Base-by-base conservation (phyloP, 164 flowering plant species). In the Stephania cephalantha region DNA sequence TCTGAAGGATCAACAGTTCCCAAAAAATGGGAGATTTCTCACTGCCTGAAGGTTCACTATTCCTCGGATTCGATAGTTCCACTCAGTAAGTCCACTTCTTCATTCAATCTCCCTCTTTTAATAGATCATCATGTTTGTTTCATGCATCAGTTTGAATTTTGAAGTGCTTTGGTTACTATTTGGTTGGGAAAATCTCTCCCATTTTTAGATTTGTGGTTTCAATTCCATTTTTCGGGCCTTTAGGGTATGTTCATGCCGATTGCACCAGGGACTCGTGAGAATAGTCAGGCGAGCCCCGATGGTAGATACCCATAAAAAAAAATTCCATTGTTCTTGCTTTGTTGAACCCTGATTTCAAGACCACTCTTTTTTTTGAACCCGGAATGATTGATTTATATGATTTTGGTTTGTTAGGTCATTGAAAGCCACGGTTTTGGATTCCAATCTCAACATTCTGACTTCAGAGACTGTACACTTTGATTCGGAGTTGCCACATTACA, bases 381-480 rank as follows among this genome's bases (percentile, higher is more conserved):
- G 1, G 2, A 35, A 35, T 35, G 42, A 35, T 4, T 35, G 42
- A 35, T 35, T 35, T 35, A 35, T 35, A 1, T 15, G 64, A 15
- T 46, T 45, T 46, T 70, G 46, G 50, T 44, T 73, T 52, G 69
- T 29, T 79, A 93, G 97, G 93, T 95, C 98, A 8, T 81, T 91
- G 81, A 95, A 95, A 85, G 98, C 97, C 15, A 93, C 99, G 11
- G 91, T 95, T 6, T 79, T 96, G 76, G 92, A 94, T 81, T 85
- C 91, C 71, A 84, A 86, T 80, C 87, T 96, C 77, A 88, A 86
- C 79, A 87, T 92, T 71, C 82, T 89, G 44, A 64, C 75, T 18
- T 81, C 97, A 1, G 94, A 94, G 83, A 71, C 79, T 17, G 86
- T 96, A 29, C 91, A 89, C 73, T 96, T 91, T 83, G 97, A 92